Conservation (phyloP, 306 rosid genomes). For the Sophora flavescens region DNA sequence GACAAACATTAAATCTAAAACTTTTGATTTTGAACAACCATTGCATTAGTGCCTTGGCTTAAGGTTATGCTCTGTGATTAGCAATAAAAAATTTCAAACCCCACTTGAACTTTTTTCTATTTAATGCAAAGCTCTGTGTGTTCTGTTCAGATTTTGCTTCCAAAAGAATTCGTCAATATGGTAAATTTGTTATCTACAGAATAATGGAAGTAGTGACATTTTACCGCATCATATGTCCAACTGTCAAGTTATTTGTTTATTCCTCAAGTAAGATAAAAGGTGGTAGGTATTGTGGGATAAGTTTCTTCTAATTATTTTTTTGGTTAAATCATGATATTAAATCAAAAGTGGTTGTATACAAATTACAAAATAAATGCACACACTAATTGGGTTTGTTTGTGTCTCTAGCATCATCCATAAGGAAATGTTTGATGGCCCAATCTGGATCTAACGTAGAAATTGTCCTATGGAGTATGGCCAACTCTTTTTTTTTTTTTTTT, state of each 20-base stretch:
- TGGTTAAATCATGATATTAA: no score
- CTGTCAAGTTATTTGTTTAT: background rate
- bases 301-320: no score
- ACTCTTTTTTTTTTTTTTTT: background rate
- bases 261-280: slow-evolving; percentile 28
- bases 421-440: slow-evolving; percentile 12
- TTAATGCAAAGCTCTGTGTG: background rate
- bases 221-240: slow-evolving; percentile 12
- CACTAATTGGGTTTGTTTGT: slow-evolving; percentile 14
- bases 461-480: background rate
- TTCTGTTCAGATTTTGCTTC: background rate
- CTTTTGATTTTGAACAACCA: slow-evolving; percentile 21
- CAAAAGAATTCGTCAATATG: background rate
- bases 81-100: slow-evolving; percentile 4
- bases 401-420: slow-evolving; percentile 4
- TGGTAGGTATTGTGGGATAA: background rate
- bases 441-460: slow-evolving; percentile 16
- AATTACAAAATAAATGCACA: background rate
- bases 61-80: slow-evolving; percentile 36
- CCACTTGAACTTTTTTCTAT: background rate
- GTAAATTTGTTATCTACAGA: background rate
- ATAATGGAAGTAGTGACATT: slow-evolving; percentile 11
- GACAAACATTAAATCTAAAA: slow-evolving; percentile 40
- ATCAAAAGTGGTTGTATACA: background rate
- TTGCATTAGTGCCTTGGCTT: slow-evolving; percentile 24